phyloP scores from a whole-genome alignment of 1,284 basidiomycete species.

The Volvariella volvacea region DNA sequence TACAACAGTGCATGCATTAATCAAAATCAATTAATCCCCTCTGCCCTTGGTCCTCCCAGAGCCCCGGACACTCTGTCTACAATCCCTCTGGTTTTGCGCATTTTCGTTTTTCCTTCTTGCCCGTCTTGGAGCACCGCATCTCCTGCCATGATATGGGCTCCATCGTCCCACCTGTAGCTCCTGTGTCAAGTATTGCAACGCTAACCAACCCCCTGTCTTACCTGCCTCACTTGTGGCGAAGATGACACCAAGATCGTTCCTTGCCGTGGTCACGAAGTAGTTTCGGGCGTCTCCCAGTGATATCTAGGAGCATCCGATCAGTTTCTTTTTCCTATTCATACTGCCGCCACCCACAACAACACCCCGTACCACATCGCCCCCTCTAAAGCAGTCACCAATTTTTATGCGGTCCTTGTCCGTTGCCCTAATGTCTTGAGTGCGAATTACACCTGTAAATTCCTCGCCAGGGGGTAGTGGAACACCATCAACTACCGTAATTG shows the following conservation, averaged over 20 bases:
- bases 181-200: constrained; percentile 2
- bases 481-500: constrained; percentile 87
- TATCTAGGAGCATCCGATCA: constrained; percentile 43
- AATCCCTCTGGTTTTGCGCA: constrained; percentile 80
- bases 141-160: constrained; percentile 87
- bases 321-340: constrained; percentile 1
- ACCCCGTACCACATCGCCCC: constrained; percentile 93
- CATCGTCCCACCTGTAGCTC: constrained; percentile 60
- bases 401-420: constrained; percentile 93
- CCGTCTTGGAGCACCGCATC: constrained; percentile 85
- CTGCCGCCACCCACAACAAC: constrained; percentile 70
- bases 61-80: constrained; percentile 18
- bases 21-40: too few species aligned
- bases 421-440: constrained; percentile 85
- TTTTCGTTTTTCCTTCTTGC: constrained; percentile 77
- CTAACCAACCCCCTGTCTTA: constrained; percentile 17
- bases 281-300: constrained; percentile 90
- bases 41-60: not conserved
- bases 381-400: constrained; percentile 91
- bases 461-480: constrained; percentile 85
- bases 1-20: constrained; percentile 2
- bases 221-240: constrained; percentile 82
- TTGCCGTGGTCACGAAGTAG: constrained; percentile 92
- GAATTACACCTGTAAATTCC: constrained; percentile 91
- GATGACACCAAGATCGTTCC: constrained; percentile 91